These are phyloP conservation scores for Ceriops zippeliana DNA, from an alignment of 345 rosid species.

Conservation along the genomic window DNA sequence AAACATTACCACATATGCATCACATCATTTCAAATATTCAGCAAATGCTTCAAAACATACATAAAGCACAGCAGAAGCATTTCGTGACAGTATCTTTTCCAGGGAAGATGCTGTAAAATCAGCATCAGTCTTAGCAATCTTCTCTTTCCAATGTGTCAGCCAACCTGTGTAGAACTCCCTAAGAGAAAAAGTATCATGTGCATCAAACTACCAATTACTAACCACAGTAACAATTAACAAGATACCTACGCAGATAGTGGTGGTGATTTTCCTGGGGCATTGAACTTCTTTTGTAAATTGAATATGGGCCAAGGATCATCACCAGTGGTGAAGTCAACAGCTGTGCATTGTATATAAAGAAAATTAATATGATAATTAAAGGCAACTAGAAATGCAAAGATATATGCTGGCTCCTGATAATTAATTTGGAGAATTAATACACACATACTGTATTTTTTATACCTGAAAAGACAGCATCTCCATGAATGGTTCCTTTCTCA, in stretches of 20 bases:
- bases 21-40: background rate
- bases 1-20: conserved; percentile 10
- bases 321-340: conserved; percentile 88
- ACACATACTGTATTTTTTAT: background rate
- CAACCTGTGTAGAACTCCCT: conserved; percentile 98
- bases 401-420: background rate
- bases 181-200: conserved; percentile 21
- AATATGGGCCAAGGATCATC: conserved; percentile 84
- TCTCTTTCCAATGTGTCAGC: conserved; percentile 98
- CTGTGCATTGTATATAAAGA: conserved; percentile 34
- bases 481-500: conserved; percentile 65
- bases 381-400: background rate
- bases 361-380: no score
- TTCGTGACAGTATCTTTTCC: conserved; percentile 64
- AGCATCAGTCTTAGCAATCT: conserved; percentile 60
- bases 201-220: conserved; percentile 8
- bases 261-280: conserved; percentile 91
- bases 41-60: conserved; percentile 37
- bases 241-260: conserved; percentile 79
- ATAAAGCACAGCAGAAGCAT: conserved; percentile 94
- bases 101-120: conserved; percentile 63
- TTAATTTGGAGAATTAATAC: background rate
- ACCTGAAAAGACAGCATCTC: conserved; percentile 77
- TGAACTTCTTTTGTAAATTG: conserved; percentile 75
- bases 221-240: background rate